Base-by-base conservation (phyloP, 805 yeast species). In the Starmerella kuoi region DNA sequence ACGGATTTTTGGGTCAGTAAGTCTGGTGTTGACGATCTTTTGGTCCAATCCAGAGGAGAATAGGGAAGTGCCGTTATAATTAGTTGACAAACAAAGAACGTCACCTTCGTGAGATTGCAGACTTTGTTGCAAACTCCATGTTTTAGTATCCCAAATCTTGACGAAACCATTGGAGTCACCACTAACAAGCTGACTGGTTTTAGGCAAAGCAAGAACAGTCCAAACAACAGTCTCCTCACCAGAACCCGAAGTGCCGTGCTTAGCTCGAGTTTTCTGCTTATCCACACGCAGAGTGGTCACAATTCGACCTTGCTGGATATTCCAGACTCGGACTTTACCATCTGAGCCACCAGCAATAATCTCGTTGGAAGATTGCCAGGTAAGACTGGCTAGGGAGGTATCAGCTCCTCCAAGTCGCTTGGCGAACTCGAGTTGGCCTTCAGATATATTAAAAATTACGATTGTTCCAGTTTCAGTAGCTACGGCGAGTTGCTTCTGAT, bases 391-490 rank as follows among this genome's bases (percentile, higher is more conserved):
- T 1, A 91, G 79, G 58, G 95, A 70, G 36, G 85, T 72, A 42
- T 79, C 85, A 6, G 52, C 54, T 9, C 53, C 48, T 63, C 94
- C 73, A 47, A 91, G 68, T 39, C 85, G 74, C 22, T 70, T 62
- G 44, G 72, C 79, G 58, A 79, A 85, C 57, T 83, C 95, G 52
- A 88, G 65, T 18, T 72, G 72, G 9, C 94, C 95, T 15, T 95
- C 95, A 12, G 91, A 94, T n/a, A 87, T 75, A 55, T 85, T 85
- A 15, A 86, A 68, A 3, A 91, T 60, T 1, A 82, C 94, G 8
- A 88, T 86, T 5, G 84, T 69, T 20, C 98, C 98, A 57, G 87
- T 93, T 53, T 91, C 98, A 61, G 97, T 88, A 3, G 97, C 98
- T 1, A 83, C 82, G 1, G 95, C 84, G 27, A 91, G 64, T 53